These are phyloP conservation scores for Umbelopsis sp. DNA, from an alignment of 192 early-diverging fungal genomes.

Conservation along the genomic window DNA sequence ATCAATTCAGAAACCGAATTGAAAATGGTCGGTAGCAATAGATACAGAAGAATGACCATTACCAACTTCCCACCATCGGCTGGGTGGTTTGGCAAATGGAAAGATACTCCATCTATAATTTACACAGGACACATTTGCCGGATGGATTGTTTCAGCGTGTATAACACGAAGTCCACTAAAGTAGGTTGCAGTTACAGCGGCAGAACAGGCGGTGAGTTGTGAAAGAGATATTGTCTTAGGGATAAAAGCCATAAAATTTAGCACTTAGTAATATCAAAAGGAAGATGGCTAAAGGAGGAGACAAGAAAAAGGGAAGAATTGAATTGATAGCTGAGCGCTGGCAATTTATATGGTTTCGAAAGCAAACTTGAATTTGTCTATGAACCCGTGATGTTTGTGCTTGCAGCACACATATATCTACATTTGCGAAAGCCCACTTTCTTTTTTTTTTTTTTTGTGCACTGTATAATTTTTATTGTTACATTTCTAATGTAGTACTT, in stretches of 20 bases:
- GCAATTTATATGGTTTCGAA: no score
- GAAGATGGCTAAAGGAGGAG: background rate
- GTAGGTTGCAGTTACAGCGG: slow-evolving; percentile 2
- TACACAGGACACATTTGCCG: background rate
- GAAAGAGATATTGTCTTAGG: background rate
- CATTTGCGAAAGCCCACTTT: no score
- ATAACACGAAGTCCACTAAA: background rate
- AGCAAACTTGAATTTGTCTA: no score
- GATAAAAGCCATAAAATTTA: background rate
- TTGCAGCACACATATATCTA: no score
- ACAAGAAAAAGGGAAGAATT: background rate
- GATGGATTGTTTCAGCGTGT: background rate
- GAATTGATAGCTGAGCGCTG: background rate
- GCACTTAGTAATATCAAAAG: background rate
- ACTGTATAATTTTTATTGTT: no score
- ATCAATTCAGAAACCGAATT: slow-evolving; percentile 4
- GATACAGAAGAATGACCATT: slow-evolving; percentile 8
- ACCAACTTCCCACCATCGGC: slow-evolving; percentile 14
- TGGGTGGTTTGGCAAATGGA: slow-evolving; percentile 9
- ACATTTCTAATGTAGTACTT: no score
- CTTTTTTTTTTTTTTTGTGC: background rate
- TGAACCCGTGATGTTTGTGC: background rate
- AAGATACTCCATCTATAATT: background rate
- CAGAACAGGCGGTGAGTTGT: background rate
- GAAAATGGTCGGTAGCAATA: slow-evolving; percentile 23